Conservation (phyloP, 805 yeast genomes). For the Kazachstania kunashirensis region DNA sequence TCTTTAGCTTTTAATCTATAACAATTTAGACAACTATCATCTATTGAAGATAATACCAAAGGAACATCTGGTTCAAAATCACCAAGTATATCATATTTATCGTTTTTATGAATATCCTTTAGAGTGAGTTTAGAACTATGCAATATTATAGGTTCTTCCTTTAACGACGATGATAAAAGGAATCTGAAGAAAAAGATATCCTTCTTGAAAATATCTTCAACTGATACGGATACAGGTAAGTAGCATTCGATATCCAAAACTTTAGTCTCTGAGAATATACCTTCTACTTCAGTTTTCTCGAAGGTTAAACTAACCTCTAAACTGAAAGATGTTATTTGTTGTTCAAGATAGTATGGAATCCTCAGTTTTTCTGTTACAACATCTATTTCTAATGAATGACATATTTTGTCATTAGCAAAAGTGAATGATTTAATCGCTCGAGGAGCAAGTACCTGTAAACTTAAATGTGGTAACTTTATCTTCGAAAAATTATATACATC, state of each 20-base stretch:
- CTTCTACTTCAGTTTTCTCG: constrained; percentile 4
- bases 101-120: constrained; percentile 1
- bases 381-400: background rate
- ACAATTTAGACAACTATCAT: constrained; percentile 21
- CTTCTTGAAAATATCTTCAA: constrained; percentile 25
- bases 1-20: constrained; percentile 14
- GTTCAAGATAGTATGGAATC: constrained; percentile 13
- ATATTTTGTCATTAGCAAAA: constrained; percentile 1
- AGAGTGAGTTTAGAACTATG: constrained; percentile 11
- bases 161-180: constrained; percentile 18
- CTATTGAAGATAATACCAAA: constrained; percentile 11
- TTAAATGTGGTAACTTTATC: background rate
- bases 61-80: constrained; percentile 13
- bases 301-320: constrained; percentile 12
- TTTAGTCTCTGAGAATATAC: constrained; percentile 12
- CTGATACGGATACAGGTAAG: constrained; percentile 26
- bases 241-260: constrained; percentile 11
- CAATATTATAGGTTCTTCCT: constrained; percentile 20
- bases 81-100: constrained; percentile 14
- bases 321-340: constrained; percentile 13
- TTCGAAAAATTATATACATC: constrained; percentile 7
- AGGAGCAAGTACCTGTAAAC: constrained; percentile 3
- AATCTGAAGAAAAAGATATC: constrained; percentile 25
- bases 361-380: background rate
- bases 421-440: background rate